Conservation (phyloP, 2,329 filamentous ascomycete species). For the Conoideocrella luteorostrata region DNA sequence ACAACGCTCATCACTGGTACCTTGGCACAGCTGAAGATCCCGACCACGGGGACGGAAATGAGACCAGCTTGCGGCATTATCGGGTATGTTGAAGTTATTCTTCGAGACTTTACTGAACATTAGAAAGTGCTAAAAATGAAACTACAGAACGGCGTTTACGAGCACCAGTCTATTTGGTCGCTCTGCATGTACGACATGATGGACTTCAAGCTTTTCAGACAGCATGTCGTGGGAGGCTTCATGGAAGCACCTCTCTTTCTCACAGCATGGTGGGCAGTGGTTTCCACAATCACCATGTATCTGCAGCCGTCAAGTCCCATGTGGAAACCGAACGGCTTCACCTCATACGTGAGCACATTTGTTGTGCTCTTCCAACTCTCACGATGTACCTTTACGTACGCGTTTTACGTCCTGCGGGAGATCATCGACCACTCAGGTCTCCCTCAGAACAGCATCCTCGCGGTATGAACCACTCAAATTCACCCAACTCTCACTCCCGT, state of each 20-base stretch:
- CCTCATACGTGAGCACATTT: not conserved
- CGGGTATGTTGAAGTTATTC: not conserved
- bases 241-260: not conserved
- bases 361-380: not conserved
- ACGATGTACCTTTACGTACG: not conserved
- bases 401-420: not conserved
- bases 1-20: constrained; percentile 2
- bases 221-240: not conserved
- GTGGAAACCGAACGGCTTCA: not conserved
- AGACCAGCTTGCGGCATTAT: not conserved
- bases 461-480: not conserved
- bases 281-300: not conserved
- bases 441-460: not conserved
- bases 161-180: not conserved
- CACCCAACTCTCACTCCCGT: not conserved
- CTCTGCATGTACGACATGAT: not conserved
- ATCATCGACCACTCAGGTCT: constrained; percentile 1
- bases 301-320: not conserved
- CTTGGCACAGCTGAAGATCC: not conserved
- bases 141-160: not conserved
- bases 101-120: not conserved
- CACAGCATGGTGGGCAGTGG: not conserved
- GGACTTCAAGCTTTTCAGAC: not conserved
- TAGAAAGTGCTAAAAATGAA: not conserved
- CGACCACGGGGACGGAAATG: not conserved